These are phyloP conservation scores for Wickerhamiella alocasiicola DNA, from an alignment of 805 yeast genomes.

Conservation along the genomic window DNA sequence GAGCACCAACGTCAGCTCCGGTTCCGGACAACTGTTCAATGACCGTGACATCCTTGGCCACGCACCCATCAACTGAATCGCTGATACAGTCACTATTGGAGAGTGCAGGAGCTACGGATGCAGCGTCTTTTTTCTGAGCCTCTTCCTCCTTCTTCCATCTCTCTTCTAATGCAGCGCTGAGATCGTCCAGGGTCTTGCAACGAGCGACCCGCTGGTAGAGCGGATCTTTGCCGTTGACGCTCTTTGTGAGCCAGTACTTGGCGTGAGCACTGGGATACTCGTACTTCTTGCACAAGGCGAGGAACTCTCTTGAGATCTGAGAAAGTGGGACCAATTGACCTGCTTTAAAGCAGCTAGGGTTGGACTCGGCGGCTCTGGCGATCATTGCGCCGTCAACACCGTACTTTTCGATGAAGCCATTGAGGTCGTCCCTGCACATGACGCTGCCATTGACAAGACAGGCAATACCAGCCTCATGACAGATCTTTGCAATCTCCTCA, in stretches of 20 bases:
- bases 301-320: conserved; percentile 41
- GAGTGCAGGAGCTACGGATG: too few species aligned
- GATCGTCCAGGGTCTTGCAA: conserved; percentile 38
- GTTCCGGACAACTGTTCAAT: too few species aligned
- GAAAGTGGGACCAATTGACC: not conserved
- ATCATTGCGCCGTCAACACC: conserved; percentile 78
- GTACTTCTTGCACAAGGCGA: conserved; percentile 39
- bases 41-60: too few species aligned
- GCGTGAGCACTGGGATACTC: conserved; percentile 61
- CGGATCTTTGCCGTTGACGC: conserved; percentile 63
- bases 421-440: conserved; percentile 40
- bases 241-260: conserved; percentile 66
- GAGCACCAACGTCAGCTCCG: too few species aligned
- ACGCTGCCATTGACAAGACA: conserved; percentile 78
- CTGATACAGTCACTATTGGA: too few species aligned
- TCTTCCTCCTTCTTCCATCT: conserved; percentile 1
- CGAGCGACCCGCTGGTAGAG: conserved; percentile 46
- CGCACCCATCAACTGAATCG: too few species aligned
- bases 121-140: not conserved
- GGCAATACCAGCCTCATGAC: conserved; percentile 50
- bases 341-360: conserved; percentile 60
- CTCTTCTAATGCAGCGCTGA: conserved; percentile 11
- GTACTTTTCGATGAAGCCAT: conserved; percentile 37
- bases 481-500: conserved; percentile 45
- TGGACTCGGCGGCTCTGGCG: conserved; percentile 79